phyloP scores from a whole-genome alignment of 805 yeast species.

The Cyberlindnera maritima region DNA sequence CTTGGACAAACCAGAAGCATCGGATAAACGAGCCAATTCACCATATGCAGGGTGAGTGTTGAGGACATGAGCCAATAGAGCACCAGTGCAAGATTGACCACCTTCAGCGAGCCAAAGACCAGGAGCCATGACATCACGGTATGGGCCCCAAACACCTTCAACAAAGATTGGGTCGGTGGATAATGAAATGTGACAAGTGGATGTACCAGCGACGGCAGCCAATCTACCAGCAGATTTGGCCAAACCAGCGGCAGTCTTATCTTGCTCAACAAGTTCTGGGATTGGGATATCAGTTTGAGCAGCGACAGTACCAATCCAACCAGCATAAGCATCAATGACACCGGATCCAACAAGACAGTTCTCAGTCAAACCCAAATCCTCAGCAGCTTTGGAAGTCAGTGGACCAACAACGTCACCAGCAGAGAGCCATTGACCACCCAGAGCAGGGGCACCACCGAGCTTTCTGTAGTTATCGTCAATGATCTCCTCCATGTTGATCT shows the following conservation, averaged over 20 bases:
- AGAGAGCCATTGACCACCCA: constrained; percentile 68
- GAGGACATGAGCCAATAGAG: constrained; percentile 82
- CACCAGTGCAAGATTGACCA: constrained; percentile 98
- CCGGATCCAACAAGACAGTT: constrained; percentile 89
- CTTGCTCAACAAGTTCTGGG: constrained; percentile 50
- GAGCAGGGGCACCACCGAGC: constrained; percentile 80
- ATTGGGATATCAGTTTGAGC: constrained; percentile 64
- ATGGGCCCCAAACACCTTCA: constrained; percentile 99
- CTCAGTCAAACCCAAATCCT: constrained; percentile 77
- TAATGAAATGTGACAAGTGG: constrained; percentile 93
- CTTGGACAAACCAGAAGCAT: constrained; percentile 64
- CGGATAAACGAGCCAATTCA: constrained; percentile 66
- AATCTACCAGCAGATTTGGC: constrained; percentile 74
- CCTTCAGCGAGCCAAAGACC: constrained; percentile 97
- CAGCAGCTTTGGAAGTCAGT: constrained; percentile 64
- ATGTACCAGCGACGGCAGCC: constrained; percentile 98
- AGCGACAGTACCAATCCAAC: constrained; percentile 98
- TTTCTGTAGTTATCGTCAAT: constrained; percentile 70
- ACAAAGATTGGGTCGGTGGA: constrained; percentile 85
- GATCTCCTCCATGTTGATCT: constrained; percentile 74
- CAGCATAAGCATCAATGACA: constrained; percentile 97
- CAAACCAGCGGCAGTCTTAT: constrained; percentile 44
- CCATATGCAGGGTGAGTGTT: constrained; percentile 85
- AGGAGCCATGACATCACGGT: constrained; percentile 87
- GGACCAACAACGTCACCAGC: constrained; percentile 92